Base-by-base conservation (phyloP, 331 rosid species). In the Dryas integrifolia region DNA sequence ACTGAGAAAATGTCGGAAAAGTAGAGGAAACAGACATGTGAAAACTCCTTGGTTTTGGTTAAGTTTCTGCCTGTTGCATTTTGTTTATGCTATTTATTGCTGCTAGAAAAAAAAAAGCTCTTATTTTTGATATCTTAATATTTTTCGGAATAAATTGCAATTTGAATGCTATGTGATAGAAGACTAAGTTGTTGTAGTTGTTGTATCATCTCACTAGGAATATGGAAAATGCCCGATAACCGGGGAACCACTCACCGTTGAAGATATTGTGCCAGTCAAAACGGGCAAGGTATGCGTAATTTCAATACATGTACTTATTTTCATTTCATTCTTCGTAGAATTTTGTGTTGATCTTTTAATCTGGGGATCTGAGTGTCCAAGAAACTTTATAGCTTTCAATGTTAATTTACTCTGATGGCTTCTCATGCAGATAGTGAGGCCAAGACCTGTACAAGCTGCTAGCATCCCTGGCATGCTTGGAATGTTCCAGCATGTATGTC, bases 381-480 rank as follows among this genome's bases (percentile, higher is more conserved):
- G n/a, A 26, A 14, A 13, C 63, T 70, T 15, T 14, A 69, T 30
- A 58, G 43, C 40, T 53, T 11, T 39, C 10, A 48, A 24, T 65
- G 43, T 53, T 51, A 57, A 57, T 49, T 52, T 2, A 15, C 48
- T 74, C 51, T 55, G 69, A 69, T 72, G 13, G 57, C 44, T 81
- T 81, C 39, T 50, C 4, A 15, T 79, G 89, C 96, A 95, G 99
- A 88, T 95, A 72, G 99, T 95, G 83, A 89, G 89, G 90, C 99
- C 99, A 70, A 82, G 98, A 77, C 98, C 98, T 73, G 84, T 86
- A 58, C 99, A 95, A 82, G 98, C 99, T 77, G 99, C 99, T 76
- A 95, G 99, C 79, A 92, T 95, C 66, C 99, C 98, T 48, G 98
- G 99, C 75, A 95, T 95, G 99, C 96, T 95, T 16, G 97, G 96